Evolutionary conservation across 1,284 basidiomycete species (phyloP).

Genomic region (Thecaphora frezii): DNA sequence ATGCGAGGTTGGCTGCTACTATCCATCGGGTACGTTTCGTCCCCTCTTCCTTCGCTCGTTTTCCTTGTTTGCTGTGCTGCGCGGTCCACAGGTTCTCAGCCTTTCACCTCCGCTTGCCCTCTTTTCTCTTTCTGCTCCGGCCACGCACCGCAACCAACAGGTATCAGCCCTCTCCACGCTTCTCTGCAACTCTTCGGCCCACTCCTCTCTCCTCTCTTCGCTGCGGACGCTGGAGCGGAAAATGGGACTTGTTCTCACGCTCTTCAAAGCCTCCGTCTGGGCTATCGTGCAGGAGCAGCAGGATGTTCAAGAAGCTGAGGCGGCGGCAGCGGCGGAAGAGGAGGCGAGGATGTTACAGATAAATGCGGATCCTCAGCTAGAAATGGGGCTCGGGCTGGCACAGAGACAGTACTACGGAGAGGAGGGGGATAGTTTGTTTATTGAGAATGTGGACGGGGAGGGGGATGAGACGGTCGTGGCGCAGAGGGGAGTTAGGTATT

Average conservation of each 20-base stretch:
- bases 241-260: conserved; percentile 72
- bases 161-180: conserved; percentile 58
- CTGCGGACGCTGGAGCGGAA: conserved; percentile 84
- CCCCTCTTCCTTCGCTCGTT: not conserved
- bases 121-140: conserved; percentile 72
- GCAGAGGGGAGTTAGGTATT: not conserved
- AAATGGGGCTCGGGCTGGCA: conserved; percentile 1
- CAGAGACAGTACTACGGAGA: not conserved
- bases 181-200: conserved; percentile 65
- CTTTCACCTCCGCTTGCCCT: no score
- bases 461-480: not conserved
- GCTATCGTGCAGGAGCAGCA: conserved; percentile 85
- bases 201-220: conserved; percentile 76
- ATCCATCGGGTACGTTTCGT: conserved; percentile 41
- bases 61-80: not conserved
- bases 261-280: conserved; percentile 96
- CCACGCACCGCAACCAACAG: conserved; percentile 62
- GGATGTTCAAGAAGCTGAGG: conserved; percentile 62
- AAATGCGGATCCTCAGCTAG: conserved; percentile 13
- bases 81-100: not conserved
- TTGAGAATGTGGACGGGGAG: not conserved
- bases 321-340: conserved; percentile 23
- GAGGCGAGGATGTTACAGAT: conserved; percentile 1
- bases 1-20: conserved; percentile 50
- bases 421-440: not conserved